Evolutionary conservation across 169 alveolate species (phyloP).

Genomic region (Amoebophrya sp.): DNA sequence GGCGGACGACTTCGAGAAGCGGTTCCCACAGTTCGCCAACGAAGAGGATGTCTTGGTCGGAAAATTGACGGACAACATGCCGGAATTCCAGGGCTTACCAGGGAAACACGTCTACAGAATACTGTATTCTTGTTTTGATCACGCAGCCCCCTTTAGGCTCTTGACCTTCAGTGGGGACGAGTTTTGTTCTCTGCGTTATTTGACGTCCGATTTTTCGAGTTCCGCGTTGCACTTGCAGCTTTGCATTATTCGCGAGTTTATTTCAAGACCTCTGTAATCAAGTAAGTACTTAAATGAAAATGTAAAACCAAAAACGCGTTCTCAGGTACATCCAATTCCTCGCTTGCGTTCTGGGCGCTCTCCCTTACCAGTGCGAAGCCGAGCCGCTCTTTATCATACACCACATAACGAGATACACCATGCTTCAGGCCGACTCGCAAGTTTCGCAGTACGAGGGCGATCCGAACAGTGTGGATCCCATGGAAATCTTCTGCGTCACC

Average conservation of each 20-base stretch:
- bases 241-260: too few relatives aligned
- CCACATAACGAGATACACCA: not conserved
- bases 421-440: not conserved
- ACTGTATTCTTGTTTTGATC: not conserved
- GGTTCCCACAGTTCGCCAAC: not conserved
- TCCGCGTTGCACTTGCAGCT: too few relatives aligned
- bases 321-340: not conserved
- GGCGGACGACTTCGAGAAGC: not conserved
- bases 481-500: not conserved
- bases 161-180: too few relatives aligned
- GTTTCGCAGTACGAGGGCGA: not conserved
- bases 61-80: not conserved
- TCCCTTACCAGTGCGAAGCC: not conserved
- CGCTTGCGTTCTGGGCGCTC: not conserved
- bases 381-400: not conserved
- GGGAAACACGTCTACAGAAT: not conserved
- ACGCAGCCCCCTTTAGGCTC: too few relatives aligned
- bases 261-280: too few relatives aligned
- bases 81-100: not conserved
- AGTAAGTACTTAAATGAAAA: too few relatives aligned
- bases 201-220: too few relatives aligned
- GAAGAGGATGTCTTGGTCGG: not conserved
- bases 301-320: too few relatives aligned
- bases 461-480: not conserved
- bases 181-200: too few relatives aligned